Evolutionary conservation across 805 yeast species (phyloP).

Genomic region (Saturnispora diversa): DNA sequence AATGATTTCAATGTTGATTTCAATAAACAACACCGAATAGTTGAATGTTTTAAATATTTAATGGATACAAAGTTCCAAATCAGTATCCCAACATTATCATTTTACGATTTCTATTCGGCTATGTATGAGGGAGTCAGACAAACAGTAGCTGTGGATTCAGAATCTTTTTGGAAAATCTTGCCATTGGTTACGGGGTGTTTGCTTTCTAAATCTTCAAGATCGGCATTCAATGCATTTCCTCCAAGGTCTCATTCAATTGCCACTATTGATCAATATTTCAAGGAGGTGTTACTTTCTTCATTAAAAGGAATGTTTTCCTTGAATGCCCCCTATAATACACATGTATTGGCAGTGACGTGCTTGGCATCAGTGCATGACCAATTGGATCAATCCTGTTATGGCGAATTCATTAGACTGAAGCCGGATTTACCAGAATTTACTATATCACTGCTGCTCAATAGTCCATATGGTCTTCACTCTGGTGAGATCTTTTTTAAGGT

Average conservation of each 20-base stretch:
- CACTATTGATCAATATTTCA: constrained; percentile 16
- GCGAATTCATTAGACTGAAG: constrained; percentile 9
- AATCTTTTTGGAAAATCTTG: constrained; percentile 36
- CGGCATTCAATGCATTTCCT: constrained; percentile 23
- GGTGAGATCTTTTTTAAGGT: constrained; percentile 11
- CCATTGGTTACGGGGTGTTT: constrained; percentile 42
- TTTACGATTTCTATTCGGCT: constrained; percentile 34
- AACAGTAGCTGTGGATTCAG: constrained; percentile 12
- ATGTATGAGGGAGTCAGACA: constrained; percentile 10
- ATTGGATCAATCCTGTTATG: constrained; percentile 10
- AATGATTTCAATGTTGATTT: constrained; percentile 21
- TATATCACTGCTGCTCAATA: constrained; percentile 17
- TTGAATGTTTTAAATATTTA: constrained; percentile 42
- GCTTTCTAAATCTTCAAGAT: constrained; percentile 28
- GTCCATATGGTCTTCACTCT: constrained; percentile 21
- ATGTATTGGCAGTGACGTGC: constrained; percentile 7
- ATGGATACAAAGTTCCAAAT: constrained; percentile 38
- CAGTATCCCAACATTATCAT: constrained; percentile 41
- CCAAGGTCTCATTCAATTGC: constrained; percentile 19
- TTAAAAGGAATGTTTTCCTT: not conserved
- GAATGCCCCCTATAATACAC: constrained; percentile 12
- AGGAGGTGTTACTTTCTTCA: not conserved
- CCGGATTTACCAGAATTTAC: constrained; percentile 18
- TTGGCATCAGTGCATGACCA: constrained; percentile 17
- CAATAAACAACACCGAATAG: constrained; percentile 31